Conservation (phyloP, 106 monocot species). For the Alisma plantagoaquatica region DNA sequence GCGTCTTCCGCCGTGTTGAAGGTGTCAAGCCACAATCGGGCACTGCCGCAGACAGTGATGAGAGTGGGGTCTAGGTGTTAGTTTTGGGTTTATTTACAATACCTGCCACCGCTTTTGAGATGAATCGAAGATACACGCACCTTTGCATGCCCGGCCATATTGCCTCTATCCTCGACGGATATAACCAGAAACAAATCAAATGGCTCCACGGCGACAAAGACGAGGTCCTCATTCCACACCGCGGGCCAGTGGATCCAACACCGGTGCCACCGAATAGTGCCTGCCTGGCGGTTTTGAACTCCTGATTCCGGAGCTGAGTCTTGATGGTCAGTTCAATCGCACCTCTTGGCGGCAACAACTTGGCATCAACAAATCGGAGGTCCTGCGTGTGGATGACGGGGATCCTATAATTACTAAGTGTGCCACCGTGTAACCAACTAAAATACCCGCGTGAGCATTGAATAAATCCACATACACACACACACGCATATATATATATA, state of each 20-base stretch:
- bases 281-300: slow-evolving; percentile 44
- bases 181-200: slow-evolving; percentile 69
- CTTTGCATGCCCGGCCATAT: slow-evolving; percentile 42
- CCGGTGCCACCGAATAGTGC: not conserved
- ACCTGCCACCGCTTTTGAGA: slow-evolving; percentile 54
- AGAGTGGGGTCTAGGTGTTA: no score
- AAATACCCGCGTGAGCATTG: no score
- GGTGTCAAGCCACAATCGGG: no score
- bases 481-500: no score
- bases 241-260: slow-evolving; percentile 41
- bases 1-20: no score
- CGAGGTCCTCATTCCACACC: slow-evolving; percentile 73
- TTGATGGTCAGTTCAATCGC: slow-evolving; percentile 48
- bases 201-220: slow-evolving; percentile 85
- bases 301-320: slow-evolving; percentile 61
- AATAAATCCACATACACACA: no score
- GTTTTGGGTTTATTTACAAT: no score
- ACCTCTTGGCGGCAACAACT: slow-evolving; percentile 1
- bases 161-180: slow-evolving; percentile 53
- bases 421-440: no score
- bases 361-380: slow-evolving; percentile 16
- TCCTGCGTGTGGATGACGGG: slow-evolving; percentile 91
- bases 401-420: no score
- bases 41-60: no score
- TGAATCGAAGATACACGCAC: slow-evolving; percentile 55